phyloP scores from a whole-genome alignment of 306 rosid genomes.

The Oxytropis ochrocephala region DNA sequence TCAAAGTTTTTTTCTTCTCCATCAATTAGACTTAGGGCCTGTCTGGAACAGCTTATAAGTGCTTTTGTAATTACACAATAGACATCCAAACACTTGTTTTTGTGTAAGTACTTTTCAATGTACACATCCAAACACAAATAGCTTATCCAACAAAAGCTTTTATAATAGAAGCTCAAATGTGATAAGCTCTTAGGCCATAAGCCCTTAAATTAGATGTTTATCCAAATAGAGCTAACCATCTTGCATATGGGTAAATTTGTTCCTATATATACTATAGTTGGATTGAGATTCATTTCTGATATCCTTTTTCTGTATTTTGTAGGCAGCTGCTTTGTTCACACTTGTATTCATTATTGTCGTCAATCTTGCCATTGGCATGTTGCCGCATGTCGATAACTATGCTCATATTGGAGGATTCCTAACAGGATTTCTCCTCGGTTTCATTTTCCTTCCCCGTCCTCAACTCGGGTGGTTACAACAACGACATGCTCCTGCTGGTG shows the following conservation, averaged over 20 bases:
- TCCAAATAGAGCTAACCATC: background rate
- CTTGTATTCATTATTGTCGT: slow-evolving; percentile 54
- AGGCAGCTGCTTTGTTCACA: slow-evolving; percentile 71
- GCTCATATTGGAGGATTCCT: slow-evolving; percentile 86
- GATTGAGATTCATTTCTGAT: slow-evolving; percentile 1
- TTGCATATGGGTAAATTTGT: background rate
- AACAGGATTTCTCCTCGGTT: slow-evolving; percentile 71
- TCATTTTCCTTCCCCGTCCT: slow-evolving; percentile 70
- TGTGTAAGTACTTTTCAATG: too few relatives aligned
- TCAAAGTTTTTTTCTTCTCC: too few relatives aligned
- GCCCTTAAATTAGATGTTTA: too few relatives aligned
- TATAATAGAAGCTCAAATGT: too few relatives aligned
- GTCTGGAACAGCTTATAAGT: too few relatives aligned
- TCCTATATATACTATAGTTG: background rate
- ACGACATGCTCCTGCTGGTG: slow-evolving; percentile 35
- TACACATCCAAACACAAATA: too few relatives aligned
- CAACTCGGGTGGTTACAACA: slow-evolving; percentile 62
- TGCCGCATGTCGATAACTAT: slow-evolving; percentile 77
- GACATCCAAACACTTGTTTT: too few relatives aligned
- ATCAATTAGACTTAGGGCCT: too few relatives aligned
- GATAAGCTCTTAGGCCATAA: too few relatives aligned
- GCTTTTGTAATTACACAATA: too few relatives aligned
- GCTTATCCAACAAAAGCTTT: too few relatives aligned
- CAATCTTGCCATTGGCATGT: slow-evolving; percentile 77
- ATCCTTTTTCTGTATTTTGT: slow-evolving; percentile 12